These are phyloP conservation scores for Heterobasidion irregulare DNA, from an alignment of 1,284 basidiomycete genomes.

Conservation along the genomic window DNA sequence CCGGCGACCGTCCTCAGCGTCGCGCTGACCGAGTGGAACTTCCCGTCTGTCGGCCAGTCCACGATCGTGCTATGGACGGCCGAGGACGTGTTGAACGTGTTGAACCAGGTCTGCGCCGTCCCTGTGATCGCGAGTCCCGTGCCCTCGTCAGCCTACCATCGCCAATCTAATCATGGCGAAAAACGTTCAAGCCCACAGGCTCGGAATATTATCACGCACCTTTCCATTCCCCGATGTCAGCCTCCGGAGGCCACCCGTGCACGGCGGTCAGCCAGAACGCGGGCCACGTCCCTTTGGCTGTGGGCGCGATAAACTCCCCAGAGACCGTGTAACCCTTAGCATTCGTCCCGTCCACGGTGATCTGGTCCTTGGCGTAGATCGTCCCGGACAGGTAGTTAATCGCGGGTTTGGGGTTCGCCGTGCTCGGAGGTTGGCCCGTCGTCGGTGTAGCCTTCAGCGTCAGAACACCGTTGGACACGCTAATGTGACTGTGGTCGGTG, in stretches of 20 bases:
- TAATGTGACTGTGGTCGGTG: slow-evolving; percentile 28
- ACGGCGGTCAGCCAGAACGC: slow-evolving; percentile 33
- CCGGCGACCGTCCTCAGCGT: not conserved
- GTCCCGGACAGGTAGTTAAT: slow-evolving; percentile 14
- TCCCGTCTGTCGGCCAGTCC: slow-evolving; percentile 31
- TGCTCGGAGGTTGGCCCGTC: slow-evolving; percentile 30
- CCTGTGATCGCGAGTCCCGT: slow-evolving; percentile 14
- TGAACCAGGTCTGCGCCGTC: slow-evolving; percentile 33
- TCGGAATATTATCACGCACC: not conserved
- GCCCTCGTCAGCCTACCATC: too few relatives aligned
- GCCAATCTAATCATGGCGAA: too few relatives aligned
- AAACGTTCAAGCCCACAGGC: too few relatives aligned
- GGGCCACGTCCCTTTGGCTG: slow-evolving; percentile 33
- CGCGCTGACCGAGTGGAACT: slow-evolving; percentile 34
- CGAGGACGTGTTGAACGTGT: slow-evolving; percentile 34
- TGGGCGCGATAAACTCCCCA: slow-evolving; percentile 35
- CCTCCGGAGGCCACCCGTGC: slow-evolving; percentile 34
- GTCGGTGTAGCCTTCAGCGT: slow-evolving; percentile 33
- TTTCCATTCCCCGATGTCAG: slow-evolving; percentile 38
- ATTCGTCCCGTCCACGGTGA: slow-evolving; percentile 21
- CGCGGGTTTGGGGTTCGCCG: slow-evolving; percentile 23
- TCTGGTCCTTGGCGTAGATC: slow-evolving; percentile 32
- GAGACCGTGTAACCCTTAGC: slow-evolving; percentile 23
- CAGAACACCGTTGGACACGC: slow-evolving; percentile 26
- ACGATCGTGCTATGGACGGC: slow-evolving; percentile 29